A percentile compares a stretch with the other conserved stretches of the same genome.
phyloP scores from a whole-genome alignment of 2,329 filamentous ascomycete genomes.

The Paecilomyces fulvus region DNA sequence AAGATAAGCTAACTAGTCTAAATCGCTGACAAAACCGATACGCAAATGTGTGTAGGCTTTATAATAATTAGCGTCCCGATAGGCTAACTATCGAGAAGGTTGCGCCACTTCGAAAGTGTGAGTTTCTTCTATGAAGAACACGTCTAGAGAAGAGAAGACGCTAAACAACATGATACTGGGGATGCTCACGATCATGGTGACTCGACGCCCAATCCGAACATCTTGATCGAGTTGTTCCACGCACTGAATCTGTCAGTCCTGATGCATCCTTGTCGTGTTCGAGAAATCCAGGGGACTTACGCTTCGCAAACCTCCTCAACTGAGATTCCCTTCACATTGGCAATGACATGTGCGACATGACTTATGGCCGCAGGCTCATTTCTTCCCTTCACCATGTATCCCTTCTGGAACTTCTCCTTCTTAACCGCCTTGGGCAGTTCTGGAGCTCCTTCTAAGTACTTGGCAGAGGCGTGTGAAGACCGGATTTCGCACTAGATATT shows the following conservation, averaged over 20 bases:
- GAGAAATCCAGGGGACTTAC: constrained; percentile 32
- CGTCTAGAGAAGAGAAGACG: neutral
- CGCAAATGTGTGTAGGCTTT: neutral
- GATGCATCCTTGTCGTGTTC: neutral
- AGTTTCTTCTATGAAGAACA: neutral
- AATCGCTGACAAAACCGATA: neutral
- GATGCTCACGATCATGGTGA: neutral
- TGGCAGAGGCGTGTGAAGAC: constrained; percentile 75
- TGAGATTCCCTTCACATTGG: constrained; percentile 69
- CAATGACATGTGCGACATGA: constrained; percentile 80
- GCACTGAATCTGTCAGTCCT: constrained; percentile 40
- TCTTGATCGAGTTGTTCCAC: constrained; percentile 70
- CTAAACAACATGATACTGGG: neutral
- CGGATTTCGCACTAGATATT: constrained; percentile 69
- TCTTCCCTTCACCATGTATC: constrained; percentile 83
- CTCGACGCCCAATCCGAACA: constrained; percentile 62
- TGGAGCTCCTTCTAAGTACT: constrained; percentile 60
- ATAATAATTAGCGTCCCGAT: neutral
- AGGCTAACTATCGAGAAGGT: neutral
- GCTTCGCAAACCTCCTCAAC: constrained; percentile 80
- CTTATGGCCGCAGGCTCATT: constrained; percentile 89
- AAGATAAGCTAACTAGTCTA: too few species aligned
- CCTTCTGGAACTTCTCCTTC: constrained; percentile 89
- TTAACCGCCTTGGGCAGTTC: constrained; percentile 75
- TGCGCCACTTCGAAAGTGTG: neutral